Evolutionary conservation across 257 asterid genomes (phyloP).

Genomic region (Nyctanthes arbortristis): DNA sequence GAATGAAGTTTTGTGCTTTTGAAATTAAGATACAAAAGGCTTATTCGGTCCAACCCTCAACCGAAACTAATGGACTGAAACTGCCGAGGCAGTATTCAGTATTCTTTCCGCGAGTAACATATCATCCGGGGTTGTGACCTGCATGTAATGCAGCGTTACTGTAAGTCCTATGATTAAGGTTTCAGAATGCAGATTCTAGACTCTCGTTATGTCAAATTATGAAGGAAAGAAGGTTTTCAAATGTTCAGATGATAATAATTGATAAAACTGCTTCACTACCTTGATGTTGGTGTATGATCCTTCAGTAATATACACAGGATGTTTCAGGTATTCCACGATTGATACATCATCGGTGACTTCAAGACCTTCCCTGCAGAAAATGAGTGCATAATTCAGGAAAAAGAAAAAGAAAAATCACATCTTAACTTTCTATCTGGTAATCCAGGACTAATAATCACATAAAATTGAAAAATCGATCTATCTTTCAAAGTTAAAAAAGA

Average conservation of each 20-base stretch:
- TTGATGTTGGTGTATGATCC: conserved; percentile 98
- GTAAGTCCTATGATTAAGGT: background rate
- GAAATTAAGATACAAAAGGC: background rate
- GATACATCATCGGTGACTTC: conserved; percentile 99
- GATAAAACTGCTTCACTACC: conserved; percentile 44
- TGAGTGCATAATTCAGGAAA: background rate
- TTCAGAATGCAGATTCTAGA: too few species aligned
- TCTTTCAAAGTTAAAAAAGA: background rate
- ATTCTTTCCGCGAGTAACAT: conserved; percentile 93
- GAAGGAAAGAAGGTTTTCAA: background rate
- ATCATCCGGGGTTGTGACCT: conserved; percentile 98
- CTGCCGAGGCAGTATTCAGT: conserved; percentile 44
- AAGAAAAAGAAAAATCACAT: background rate
- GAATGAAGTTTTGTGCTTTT: too few species aligned
- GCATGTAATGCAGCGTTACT: conserved; percentile 26
- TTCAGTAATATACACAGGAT: conserved; percentile 90
- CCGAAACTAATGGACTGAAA: conserved; percentile 1
- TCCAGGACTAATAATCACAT: background rate
- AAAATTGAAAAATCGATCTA: too few species aligned
- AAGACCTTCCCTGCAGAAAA: conserved; percentile 78
- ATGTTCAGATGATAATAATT: background rate
- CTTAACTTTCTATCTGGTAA: background rate
- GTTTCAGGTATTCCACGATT: conserved; percentile 88
- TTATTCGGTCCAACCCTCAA: background rate
- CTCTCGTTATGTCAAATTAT: background rate